phyloP scores from a whole-genome alignment of 305 asterid species.

The Petunia hybrid region DNA sequence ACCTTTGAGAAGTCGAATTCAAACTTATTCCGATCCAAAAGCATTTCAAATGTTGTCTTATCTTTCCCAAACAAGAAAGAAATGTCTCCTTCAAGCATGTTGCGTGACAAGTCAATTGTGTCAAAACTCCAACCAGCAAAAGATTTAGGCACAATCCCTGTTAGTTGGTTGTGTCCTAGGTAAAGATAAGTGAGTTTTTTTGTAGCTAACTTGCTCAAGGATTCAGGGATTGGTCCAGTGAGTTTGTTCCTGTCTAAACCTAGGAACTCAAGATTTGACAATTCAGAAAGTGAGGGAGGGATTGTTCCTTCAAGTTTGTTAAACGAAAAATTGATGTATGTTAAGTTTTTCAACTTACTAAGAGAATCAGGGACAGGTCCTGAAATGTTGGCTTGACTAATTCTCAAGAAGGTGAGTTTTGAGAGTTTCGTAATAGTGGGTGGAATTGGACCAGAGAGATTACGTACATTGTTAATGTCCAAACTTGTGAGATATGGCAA shows the following conservation, averaged over 20 bases:
- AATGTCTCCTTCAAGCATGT: conserved; percentile 48
- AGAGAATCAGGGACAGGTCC: conserved; percentile 18
- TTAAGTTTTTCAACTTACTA: background rate
- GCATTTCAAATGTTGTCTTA: conserved; percentile 30
- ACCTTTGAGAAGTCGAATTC: conserved; percentile 46
- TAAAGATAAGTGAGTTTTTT: conserved; percentile 33
- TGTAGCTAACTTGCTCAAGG: background rate
- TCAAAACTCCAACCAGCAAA: conserved; percentile 33
- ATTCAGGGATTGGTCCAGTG: conserved; percentile 31
- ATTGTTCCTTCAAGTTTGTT: conserved; percentile 7
- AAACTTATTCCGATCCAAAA: conserved; percentile 43
- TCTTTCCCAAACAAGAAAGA: conserved; percentile 50
- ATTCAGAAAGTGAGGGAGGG: background rate
- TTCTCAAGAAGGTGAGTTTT: background rate
- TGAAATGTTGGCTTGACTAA: background rate
- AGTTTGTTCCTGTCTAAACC: conserved; percentile 11
- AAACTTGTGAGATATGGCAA: background rate
- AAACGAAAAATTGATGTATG: background rate
- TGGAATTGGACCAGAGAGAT: conserved; percentile 14
- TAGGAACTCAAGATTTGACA: background rate
- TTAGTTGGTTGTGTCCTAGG: conserved; percentile 44
- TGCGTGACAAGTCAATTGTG: conserved; percentile 40
- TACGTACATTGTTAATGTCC: background rate
- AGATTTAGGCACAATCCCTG: conserved; percentile 44
- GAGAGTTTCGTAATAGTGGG: conserved; percentile 15